phyloP scores from a whole-genome alignment of 2,329 filamentous ascomycete genomes.

The Aureobasidium sp. region DNA sequence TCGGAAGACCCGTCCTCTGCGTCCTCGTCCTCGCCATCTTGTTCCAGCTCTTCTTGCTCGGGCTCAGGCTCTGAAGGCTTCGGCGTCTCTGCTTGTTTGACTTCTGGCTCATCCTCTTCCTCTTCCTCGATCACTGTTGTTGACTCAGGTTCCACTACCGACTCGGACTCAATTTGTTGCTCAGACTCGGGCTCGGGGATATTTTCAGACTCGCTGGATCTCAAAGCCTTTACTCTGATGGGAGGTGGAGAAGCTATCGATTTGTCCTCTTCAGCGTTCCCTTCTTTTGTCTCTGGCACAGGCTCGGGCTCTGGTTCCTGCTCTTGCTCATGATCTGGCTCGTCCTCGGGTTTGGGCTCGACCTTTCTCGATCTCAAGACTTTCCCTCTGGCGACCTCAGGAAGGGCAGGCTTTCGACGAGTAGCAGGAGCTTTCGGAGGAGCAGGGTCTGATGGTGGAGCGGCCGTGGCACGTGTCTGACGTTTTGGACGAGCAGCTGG shows the following conservation, averaged over 20 bases:
- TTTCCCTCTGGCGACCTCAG: background rate
- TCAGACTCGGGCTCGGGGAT: background rate
- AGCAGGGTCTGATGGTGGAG: background rate
- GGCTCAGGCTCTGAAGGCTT: background rate
- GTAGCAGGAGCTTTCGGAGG: background rate
- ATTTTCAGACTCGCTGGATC: background rate
- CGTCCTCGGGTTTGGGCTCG: background rate
- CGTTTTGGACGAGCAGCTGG: slow-evolving; percentile 1
- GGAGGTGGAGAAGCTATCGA: background rate
- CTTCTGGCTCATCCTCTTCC: background rate
- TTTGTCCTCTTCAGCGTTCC: background rate
- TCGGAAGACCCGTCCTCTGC: slow-evolving; percentile 10
- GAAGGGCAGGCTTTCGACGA: slow-evolving; percentile 5
- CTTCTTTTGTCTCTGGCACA: background rate
- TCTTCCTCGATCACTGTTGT: background rate
- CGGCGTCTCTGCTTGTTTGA: background rate
- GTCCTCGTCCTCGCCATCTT: background rate
- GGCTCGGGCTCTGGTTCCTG: background rate
- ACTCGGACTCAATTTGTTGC: background rate
- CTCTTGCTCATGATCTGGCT: background rate
- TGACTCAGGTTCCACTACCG: background rate
- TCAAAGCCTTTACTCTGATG: background rate
- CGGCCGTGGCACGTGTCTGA: slow-evolving; percentile 16
- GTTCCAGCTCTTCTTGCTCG: background rate
- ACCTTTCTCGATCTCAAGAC: background rate